Evolutionary conservation across 305 asterid genomes (phyloP).

Genomic region (Fraxinus baroniana): DNA sequence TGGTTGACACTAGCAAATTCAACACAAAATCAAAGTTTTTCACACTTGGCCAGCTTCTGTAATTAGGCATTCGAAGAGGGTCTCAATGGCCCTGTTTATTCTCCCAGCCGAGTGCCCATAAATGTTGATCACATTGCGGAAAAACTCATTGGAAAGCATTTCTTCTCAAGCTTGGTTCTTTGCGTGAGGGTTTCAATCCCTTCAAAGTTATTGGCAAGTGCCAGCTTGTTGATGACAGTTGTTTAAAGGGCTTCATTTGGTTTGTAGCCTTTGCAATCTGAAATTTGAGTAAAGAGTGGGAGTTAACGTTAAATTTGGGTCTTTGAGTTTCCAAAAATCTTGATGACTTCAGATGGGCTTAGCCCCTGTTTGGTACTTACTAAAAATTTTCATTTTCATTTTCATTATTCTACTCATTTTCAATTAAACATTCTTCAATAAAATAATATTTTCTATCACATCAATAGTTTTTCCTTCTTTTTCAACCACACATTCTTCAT

Average conservation of each 20-base stretch:
- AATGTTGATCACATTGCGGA: constrained; percentile 65
- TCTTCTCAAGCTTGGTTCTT: constrained; percentile 62
- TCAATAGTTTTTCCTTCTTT: too few species aligned
- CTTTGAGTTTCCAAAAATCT: constrained; percentile 61
- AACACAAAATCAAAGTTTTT: constrained; percentile 63
- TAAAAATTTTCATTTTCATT: too few species aligned
- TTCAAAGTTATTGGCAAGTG: constrained; percentile 55
- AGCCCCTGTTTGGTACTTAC: too few species aligned
- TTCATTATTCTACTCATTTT: too few species aligned
- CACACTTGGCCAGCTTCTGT: constrained; percentile 69
- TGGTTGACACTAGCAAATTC: constrained; percentile 61
- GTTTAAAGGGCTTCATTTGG: constrained; percentile 72
- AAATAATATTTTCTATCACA: too few species aligned
- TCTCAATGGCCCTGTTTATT: constrained; percentile 54
- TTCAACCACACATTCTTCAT: too few species aligned
- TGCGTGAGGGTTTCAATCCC: constrained; percentile 60
- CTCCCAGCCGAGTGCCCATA: constrained; percentile 72
- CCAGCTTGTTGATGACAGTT: constrained; percentile 61
- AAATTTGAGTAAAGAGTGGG: constrained; percentile 50
- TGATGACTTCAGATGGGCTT: constrained; percentile 66
- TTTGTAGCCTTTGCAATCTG: constrained; percentile 61
- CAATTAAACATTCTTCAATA: too few species aligned
- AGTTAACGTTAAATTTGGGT: constrained; percentile 50
- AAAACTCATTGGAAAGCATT: constrained; percentile 85
- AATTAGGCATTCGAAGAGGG: constrained; percentile 84